These are phyloP conservation scores for Fraxinus platypoda DNA, from an alignment of 305 asterid genomes.

Conservation along the genomic window DNA sequence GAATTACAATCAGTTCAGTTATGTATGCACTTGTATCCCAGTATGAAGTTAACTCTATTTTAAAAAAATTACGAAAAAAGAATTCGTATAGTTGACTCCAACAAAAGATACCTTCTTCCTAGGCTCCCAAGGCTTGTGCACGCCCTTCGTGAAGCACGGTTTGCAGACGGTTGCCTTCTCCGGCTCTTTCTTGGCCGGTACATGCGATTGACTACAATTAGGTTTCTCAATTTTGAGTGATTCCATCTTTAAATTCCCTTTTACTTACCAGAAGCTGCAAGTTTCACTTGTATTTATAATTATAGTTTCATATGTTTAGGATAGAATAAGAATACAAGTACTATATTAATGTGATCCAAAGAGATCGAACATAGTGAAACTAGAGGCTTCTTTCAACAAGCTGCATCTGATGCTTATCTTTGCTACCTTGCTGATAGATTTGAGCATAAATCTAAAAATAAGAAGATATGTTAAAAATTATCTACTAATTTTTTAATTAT, in stretches of 20 bases:
- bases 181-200: not conserved
- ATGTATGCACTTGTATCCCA: not conserved
- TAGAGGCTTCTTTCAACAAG: not conserved
- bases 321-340: not conserved
- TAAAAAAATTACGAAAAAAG: not conserved
- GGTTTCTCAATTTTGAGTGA: not conserved
- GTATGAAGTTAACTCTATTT: not conserved
- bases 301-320: not conserved
- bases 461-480: not conserved
- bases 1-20: not conserved
- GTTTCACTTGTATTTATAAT: not conserved
- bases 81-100: not conserved
- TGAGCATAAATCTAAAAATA: not conserved
- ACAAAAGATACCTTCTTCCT: not conserved
- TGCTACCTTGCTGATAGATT: not conserved
- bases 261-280: not conserved
- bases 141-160: not conserved
- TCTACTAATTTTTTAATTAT: not conserved
- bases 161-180: not conserved
- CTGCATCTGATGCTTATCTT: not conserved
- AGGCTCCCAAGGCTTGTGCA: not conserved
- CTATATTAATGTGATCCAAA: not conserved
- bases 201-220: not conserved
- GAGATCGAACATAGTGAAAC: not conserved
- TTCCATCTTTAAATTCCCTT: not conserved